Evolutionary conservation across 2,329 filamentous ascomycete species (phyloP), one percentile per base, ranked within the genome.

Genomic region (Alternaria angustiovoidea): DNA sequence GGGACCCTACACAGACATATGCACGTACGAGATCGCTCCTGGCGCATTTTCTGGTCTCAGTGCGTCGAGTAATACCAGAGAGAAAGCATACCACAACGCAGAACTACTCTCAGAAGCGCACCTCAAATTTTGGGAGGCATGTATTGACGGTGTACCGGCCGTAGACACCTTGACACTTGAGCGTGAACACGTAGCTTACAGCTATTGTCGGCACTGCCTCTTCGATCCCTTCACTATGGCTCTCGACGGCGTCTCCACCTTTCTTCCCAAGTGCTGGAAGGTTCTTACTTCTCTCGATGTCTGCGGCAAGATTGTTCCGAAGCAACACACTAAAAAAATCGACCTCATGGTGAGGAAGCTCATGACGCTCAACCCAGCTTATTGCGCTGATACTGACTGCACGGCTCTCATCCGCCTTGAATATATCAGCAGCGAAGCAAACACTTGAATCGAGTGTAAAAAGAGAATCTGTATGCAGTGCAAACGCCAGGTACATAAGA

Each of bases 221-320:
- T 41, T 16, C 2, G 11, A 48, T 32, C 8, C 3, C 1, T 72
- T 76, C 62, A 30, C 42, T 22, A 60, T 18, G 2, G 48, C 67
- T 2, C 42, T 70, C 6, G n/a, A 36, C 0, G 62, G 71, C 42
- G 57, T 64, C 1, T 46, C 54, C 1, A 61, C 72, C 1, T 75
- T 75, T 36, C 73, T 69, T 3, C 69, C 69, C 0, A 65, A 34
- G 63, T 75, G 67, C 51, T 73, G 67, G 48, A 53, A 54, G 7
- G 9, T 58, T 5, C 59, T 44, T 0, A 71, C 75, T 20, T 56
- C 69, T 5, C 48, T 73, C 1, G 54, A 64, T 0, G 47, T 49
- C 0, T 68, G 64, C 49, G 52, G 54, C 16, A 28, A 32, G 9
- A 42, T 69, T 3, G 43, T 69, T 7, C 53, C 65, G 0, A 56